Conservation (phyloP, 129 eudicot species). For the Pulicaria dysenterica region DNA sequence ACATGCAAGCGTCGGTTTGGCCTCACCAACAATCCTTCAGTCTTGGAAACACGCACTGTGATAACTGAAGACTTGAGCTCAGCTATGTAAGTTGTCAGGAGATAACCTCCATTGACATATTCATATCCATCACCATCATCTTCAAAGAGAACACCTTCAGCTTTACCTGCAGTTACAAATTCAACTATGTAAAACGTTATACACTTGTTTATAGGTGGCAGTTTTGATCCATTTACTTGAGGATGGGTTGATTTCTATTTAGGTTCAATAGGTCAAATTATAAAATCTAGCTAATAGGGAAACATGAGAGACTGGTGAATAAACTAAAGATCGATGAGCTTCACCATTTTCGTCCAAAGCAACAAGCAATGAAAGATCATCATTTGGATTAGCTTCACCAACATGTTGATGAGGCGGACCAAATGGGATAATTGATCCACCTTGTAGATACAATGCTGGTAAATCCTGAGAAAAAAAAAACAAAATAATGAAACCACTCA, state of each 20-base stretch:
- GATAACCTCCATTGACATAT: slow-evolving; percentile 64
- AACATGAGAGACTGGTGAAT: too few species aligned
- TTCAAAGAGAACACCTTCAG: slow-evolving; percentile 85
- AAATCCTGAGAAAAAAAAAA: slow-evolving; percentile 58
- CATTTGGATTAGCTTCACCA: slow-evolving; percentile 70
- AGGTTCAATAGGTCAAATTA: neutral
- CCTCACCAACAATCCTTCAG: slow-evolving; percentile 77
- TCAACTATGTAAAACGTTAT: neutral
- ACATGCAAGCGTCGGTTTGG: slow-evolving; percentile 82
- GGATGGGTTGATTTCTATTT: neutral
- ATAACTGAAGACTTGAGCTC: slow-evolving; percentile 66
- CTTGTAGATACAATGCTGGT: slow-evolving; percentile 75
- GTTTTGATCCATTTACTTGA: neutral
- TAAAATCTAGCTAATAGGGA: too few species aligned
- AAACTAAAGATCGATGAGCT: neutral
- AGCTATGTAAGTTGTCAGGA: slow-evolving; percentile 77
- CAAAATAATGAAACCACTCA: slow-evolving; percentile 10
- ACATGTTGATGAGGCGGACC: slow-evolving; percentile 77
- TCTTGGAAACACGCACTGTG: slow-evolving; percentile 54
- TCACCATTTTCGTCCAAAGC: slow-evolving; percentile 83
- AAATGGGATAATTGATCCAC: slow-evolving; percentile 85
- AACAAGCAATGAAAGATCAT: slow-evolving; percentile 74
- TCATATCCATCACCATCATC: slow-evolving; percentile 97
- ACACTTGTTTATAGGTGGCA: neutral
- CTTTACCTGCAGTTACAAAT: slow-evolving; percentile 63